A percentile compares a stretch with the other conserved stretches of the same genome.
These are phyloP conservation scores for Bruguiera parviflora DNA, from an alignment of 345 rosid species.

Conservation along the genomic window DNA sequence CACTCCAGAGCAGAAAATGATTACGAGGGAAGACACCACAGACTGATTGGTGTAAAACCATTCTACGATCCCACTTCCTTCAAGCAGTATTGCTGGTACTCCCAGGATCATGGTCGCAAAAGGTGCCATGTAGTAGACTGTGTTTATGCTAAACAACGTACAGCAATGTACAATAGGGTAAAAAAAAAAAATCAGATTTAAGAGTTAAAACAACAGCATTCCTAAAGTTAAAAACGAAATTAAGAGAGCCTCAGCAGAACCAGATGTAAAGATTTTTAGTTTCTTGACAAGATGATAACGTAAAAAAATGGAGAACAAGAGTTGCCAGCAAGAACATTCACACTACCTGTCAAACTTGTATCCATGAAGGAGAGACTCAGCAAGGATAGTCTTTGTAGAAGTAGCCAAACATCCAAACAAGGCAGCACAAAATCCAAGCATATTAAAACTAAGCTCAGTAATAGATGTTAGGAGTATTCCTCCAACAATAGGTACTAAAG, in stretches of 20 bases:
- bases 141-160: slow-evolving; percentile 64
- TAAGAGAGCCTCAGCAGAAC: too few relatives aligned
- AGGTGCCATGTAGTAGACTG: slow-evolving; percentile 99
- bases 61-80: slow-evolving; percentile 76
- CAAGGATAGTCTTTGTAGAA: slow-evolving; percentile 98
- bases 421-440: slow-evolving; percentile 97
- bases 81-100: slow-evolving; percentile 77
- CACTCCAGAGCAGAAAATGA: slow-evolving; percentile 86
- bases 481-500: slow-evolving; percentile 92
- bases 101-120: slow-evolving; percentile 94
- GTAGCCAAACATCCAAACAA: slow-evolving; percentile 97
- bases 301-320: slow-evolving; percentile 4
- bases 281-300: background rate
- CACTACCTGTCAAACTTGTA: slow-evolving; percentile 96
- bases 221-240: background rate
- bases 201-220: background rate
- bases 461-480: slow-evolving; percentile 94
- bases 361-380: slow-evolving; percentile 93
- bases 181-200: slow-evolving; percentile 14
- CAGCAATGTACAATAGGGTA: background rate
- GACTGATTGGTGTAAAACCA: slow-evolving; percentile 69
- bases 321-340: background rate
- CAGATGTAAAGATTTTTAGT: too few relatives aligned
- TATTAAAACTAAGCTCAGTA: slow-evolving; percentile 96
- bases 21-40: slow-evolving; percentile 53